Base-by-base conservation (phyloP, 768 basidiomycete genomes). In the Podaxis sp. region DNA sequence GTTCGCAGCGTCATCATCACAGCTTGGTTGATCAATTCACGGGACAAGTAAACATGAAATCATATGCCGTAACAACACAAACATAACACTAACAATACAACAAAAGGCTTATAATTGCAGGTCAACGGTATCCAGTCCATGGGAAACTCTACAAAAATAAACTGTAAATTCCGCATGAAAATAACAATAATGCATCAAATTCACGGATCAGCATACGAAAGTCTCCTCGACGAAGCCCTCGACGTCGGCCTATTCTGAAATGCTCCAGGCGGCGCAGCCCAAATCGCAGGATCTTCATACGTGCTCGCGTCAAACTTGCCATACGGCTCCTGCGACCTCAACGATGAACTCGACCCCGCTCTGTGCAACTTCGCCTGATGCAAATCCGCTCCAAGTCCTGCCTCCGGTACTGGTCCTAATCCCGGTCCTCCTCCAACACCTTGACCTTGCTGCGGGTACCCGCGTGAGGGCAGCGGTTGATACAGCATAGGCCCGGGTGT, bases 231-330 rank as follows among this genome's bases (percentile, higher is more conserved):
- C 24, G 44, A 55, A 39, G 19, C 36, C n/a, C 48, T 48, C 38
- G 61, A 63, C 36, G 13, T 40, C 12, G 61, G 61, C 12, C 61
- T 22, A 4, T n/a, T 48, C 42, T 24, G 56, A 52, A 53, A 67
- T 12, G 59, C 52, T 26, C 52, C 61, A 24, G 55, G 19, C 30
- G 54, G 54, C 11, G 61, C 61, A 57, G 36, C 61, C 61, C 61
- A 63, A 9, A 61, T 58, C 5, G 67, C 67, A 44, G 64, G 64
- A 48, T 68, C 67, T 26, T 61, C 30, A 59, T 68, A 68, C 15
- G 30, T 61, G n/a, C 19, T 42, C 19, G 67, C 51, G 26, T 68
- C 60, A 53, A 61, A 65, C 9, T 59, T 63, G 5, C 61, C 48
- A 57, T 26, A 63, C 4, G 61, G 49, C 15, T 54, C 61, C 36